Evolutionary conservation across 1,139 yeast genomes (phyloP), one percentile per base, ranked within the genome.

Genomic region (Kodamaea arcana): DNA sequence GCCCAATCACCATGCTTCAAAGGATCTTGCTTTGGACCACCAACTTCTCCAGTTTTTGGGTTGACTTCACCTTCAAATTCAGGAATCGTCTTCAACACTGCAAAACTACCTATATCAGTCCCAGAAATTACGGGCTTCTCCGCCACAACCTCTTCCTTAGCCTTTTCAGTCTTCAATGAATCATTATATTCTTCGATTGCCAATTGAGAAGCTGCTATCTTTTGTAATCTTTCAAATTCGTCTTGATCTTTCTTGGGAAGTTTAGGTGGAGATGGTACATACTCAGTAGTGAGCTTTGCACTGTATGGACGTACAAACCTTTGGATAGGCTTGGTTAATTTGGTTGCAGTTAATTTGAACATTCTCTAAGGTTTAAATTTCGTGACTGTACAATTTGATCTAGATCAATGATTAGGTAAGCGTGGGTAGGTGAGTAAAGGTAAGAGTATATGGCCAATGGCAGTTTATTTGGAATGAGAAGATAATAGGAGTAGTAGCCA

Each of bases 21-120:
- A 1, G 99, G 99, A 52, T 94, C 97, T 58, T 92, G 97, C 52
- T 94, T 94, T n/a, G 99, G 99, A 0, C 98, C 99, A 27, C 96
- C 96, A 22, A 82, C 69, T 60, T 94, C 99, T 2, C 98, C 98
- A 1, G 97, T 90, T 39, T 70, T 72, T 0, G 99, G 99, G 52
- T 92, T 92, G 24, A 74, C 79, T 41, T 90, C 92, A 1, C 99
- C 99, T 59, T 90, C 97, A 52, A 92, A 92, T 50, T 94, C 99
- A 1, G 96, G 95, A 36, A 87, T 81, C 4, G 88, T 83, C 57
- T 82, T 79, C 56, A 81, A 72, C 46, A 71, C 78, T 42, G 79
- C 82, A 46, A 81, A 74, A 8, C 74, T 68, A 2, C 85, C 86
- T 30, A 80, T 73, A 44, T 80, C 86, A 26, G 78, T 72, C 18